Evolutionary conservation across 345 rosid genomes (phyloP), one percentile per base, ranked within the genome.

Genomic region (Citropsis articulata): DNA sequence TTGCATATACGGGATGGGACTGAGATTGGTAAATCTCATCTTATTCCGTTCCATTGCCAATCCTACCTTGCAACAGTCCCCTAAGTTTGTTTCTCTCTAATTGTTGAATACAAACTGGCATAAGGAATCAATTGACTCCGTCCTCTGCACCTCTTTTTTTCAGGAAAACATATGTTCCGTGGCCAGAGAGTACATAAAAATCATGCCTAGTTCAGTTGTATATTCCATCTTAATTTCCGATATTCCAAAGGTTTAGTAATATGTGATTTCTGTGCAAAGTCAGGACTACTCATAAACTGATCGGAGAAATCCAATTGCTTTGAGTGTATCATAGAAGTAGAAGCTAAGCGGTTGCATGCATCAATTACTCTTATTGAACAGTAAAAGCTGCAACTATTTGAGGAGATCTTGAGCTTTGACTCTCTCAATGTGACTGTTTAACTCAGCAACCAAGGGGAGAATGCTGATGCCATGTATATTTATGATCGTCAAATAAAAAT

Each of bases 381-480:
- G 72, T 78, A 79, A 79, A 75, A 69, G 31, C 57, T 69, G 38
- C 62, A n/a, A 50, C 35, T 16, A 66, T 63, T 57, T 13, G 40
- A 31, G 60, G 78, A n/a, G 25, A 30, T 24, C 30, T 50, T 14
- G 9, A 35, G 61, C 59, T 64, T 42, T 9, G 0, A 9, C 45
- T 62, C 50, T 38, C 45, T 31, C 61, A 61, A 38, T 75, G 6
- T 19, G 69, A 9, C 9, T 30, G 4, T 50, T 35, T n/a, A n/a
- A n/a, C 77, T 48, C 70, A 35, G 81, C 77, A 66, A 33, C 60
- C 24, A n/a, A 14, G 48, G 66, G 74, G 61, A 66, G 75, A 66
- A 65, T 75, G 78, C 61, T 57, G 19, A 16, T 79, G 86, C 85
- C 61, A 56, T 81, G 86, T 87, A 87, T 63, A 42, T 84, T 80